Evolutionary conservation across 306 rosid genomes (phyloP).

Genomic region (Leucaena leucocephala): DNA sequence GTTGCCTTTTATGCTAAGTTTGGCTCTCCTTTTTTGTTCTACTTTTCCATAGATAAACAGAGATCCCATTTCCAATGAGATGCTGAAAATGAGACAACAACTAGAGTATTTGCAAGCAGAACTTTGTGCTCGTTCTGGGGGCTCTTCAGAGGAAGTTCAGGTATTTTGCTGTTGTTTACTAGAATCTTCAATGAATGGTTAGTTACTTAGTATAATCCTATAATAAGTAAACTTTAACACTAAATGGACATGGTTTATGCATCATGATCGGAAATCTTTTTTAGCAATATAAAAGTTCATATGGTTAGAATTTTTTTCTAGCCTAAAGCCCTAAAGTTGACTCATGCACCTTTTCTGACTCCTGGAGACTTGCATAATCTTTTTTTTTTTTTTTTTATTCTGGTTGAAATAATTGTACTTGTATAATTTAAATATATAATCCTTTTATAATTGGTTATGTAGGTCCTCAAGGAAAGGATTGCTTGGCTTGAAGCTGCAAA

Average conservation of each 20-base stretch:
- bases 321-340: background rate
- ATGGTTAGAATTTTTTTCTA: constrained; percentile 28
- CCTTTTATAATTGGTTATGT: constrained; percentile 31
- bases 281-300: constrained; percentile 8
- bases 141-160: constrained; percentile 94
- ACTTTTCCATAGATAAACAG: constrained; percentile 69
- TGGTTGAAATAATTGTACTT: constrained; percentile 1
- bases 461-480: constrained; percentile 98
- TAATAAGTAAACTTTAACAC: constrained; percentile 23
- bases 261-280: constrained; percentile 21
- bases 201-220: constrained; percentile 17
- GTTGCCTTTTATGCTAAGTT: constrained; percentile 30
- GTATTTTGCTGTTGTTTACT: constrained; percentile 46
- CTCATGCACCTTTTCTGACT: constrained; percentile 9
- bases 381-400: background rate
- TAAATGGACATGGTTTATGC: constrained; percentile 25
- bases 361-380: constrained; percentile 23
- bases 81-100: constrained; percentile 98
- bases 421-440: constrained; percentile 35
- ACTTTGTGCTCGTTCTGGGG: constrained; percentile 93
- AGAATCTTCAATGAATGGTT: constrained; percentile 19
- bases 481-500: constrained; percentile 98
- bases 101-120: constrained; percentile 96
- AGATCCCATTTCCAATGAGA: constrained; percentile 98
- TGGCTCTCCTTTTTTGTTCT: constrained; percentile 31